A percentile compares a stretch with the other conserved stretches of the same genome.
These are phyloP conservation scores for Cocos nucifera DNA, from an alignment of 176 grass and related monocot genomes.

Conservation along the genomic window DNA sequence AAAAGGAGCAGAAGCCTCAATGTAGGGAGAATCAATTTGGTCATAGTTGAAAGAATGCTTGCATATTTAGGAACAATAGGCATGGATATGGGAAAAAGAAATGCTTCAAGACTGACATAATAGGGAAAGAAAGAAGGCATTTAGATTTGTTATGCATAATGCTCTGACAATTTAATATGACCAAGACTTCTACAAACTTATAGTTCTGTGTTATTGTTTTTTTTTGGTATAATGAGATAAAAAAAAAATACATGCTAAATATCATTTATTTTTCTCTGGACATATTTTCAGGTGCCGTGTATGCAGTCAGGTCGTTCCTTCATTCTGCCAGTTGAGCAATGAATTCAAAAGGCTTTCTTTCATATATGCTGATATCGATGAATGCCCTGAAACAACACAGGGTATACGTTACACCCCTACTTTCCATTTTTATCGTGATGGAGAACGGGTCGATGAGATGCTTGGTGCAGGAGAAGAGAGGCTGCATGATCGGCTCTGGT, in stretches of 20 bases:
- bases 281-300: conserved; percentile 46
- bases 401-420: conserved; percentile 80
- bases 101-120: no score
- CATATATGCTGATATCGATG: conserved; percentile 80
- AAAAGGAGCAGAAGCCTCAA: no score
- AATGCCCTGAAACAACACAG: conserved; percentile 76
- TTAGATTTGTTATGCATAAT: no score
- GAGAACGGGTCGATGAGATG: conserved; percentile 92
- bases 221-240: no score
- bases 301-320: conserved; percentile 63
- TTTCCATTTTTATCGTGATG: conserved; percentile 72
- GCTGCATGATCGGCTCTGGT: conserved; percentile 74
- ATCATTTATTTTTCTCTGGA: background rate
- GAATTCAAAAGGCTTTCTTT: conserved; percentile 77
- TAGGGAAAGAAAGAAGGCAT: no score
- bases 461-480: conserved; percentile 72
- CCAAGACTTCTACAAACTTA: no score
- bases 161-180: no score
- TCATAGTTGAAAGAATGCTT: no score
- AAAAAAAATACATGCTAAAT: background rate
- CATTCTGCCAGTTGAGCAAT: conserved; percentile 62
- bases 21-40: no score
- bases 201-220: no score
- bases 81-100: no score
- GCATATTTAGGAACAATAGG: no score